Evolutionary conservation across 164 flowering plant genomes (phyloP), one percentile per base, ranked within the genome.

Genomic region (Nelumbo lutea): DNA sequence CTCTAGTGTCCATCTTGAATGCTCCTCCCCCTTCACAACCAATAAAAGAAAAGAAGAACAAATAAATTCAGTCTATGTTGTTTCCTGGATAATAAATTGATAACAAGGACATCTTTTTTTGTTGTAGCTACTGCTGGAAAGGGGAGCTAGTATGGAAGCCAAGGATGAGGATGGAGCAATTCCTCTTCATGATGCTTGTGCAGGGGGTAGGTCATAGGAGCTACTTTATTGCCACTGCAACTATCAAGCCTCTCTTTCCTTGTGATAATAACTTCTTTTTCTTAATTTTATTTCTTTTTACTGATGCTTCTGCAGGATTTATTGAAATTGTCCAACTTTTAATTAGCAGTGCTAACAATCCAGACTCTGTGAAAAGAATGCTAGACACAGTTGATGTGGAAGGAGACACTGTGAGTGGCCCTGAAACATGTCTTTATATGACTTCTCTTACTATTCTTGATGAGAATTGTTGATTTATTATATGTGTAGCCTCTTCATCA

Each of bases 101-200:
- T 4, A 11, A 4, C 62, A 14, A 47, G 9, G 48, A 42, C 6
- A 42, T 2, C 55, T 2, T 65, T 67, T 46, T 73, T 55, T 41
- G 65, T 42, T 74, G 51, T 76, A 94, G 98, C 73, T 91, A 63
- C 85, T 94, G 27, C 74, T 91, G 80, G 92, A 89, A 76, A 87
- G 96, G 72, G 93, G 98, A 62, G 97, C 96, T 66, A 70, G 63
- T 70, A 57, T 90, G 84, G 96, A 87, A 77, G 77, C 76, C 48
- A 84, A 82, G 80, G 98, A 94, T 79, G 93, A 90, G 80, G 96
- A 94, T 72, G 98, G 96, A n/a, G 97, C 95, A 42, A 76, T 91
- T 77, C 97, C 98, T 66, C 74, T 94, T 64, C 98, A 94, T 76
- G 98, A 94, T 88, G 97, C 97, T 74, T 87, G 92, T 83, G 96